Evolutionary conservation across 2,329 filamentous ascomycete species (phyloP).

Genomic region (Fusarium hostae): DNA sequence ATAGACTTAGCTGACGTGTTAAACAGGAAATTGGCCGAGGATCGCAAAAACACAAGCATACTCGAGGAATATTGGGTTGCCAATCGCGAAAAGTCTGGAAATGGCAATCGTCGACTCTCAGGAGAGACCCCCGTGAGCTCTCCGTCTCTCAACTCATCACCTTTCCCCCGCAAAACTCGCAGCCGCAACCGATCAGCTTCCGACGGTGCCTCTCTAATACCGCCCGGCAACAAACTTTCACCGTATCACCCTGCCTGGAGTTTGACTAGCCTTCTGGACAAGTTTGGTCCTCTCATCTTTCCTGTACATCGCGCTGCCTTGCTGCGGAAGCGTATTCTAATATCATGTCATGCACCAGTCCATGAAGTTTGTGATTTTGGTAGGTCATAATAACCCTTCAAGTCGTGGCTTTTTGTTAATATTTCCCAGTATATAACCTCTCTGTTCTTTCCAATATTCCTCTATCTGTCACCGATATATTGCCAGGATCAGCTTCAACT

Average conservation of each 20-base stretch:
- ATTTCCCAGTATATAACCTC: constrained; percentile 81
- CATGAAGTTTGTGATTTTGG: constrained; percentile 89
- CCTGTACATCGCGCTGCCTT: constrained; percentile 89
- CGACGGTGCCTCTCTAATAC: constrained; percentile 68
- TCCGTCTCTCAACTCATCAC: constrained; percentile 52
- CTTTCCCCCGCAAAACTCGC: constrained; percentile 56
- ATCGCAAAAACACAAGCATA: constrained; percentile 69
- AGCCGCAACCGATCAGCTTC: constrained; percentile 69
- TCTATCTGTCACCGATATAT: constrained; percentile 73
- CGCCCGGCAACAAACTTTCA: constrained; percentile 74
- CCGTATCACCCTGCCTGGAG: constrained; percentile 88
- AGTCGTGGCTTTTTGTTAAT: constrained; percentile 21
- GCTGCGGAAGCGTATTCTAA: constrained; percentile 85
- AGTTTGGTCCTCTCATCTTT: constrained; percentile 91
- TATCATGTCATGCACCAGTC: constrained; percentile 88
- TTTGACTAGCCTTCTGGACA: constrained; percentile 78
- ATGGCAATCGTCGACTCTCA: constrained; percentile 47
- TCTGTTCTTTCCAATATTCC: constrained; percentile 94
- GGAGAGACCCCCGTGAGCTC: constrained; percentile 64
- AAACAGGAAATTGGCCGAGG: constrained; percentile 68
- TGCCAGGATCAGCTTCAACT: constrained; percentile 71
- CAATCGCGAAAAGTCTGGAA: constrained; percentile 54
- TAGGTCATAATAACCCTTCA: constrained; percentile 53
- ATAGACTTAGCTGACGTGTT: constrained; percentile 37
- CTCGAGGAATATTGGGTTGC: constrained; percentile 85